Conservation (phyloP, 352 stramenopile genomes). For the Pythium aquatile region DNA sequence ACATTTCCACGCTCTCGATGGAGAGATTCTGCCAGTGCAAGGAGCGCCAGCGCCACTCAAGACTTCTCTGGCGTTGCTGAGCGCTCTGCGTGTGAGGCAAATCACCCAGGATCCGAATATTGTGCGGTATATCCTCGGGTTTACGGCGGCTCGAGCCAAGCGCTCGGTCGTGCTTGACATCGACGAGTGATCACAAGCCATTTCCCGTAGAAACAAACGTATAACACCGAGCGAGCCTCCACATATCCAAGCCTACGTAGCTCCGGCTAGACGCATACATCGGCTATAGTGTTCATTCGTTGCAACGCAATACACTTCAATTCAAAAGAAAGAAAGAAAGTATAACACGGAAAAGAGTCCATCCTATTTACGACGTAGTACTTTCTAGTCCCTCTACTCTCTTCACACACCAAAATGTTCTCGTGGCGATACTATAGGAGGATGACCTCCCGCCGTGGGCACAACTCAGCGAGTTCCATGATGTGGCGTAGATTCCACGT, state of each 20-base stretch:
- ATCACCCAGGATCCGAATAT: neutral
- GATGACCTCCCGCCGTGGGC: neutral
- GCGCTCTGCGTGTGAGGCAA: neutral
- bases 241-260: too few species aligned
- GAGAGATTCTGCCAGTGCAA: neutral
- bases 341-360: too few species aligned
- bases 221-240: too few species aligned
- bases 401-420: too few species aligned
- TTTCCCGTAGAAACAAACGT: too few species aligned
- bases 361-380: too few species aligned
- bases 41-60: neutral
- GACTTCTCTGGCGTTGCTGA: neutral
- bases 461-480: neutral
- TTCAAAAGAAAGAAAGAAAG: too few species aligned
- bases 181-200: neutral
- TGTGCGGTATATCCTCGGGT: neutral
- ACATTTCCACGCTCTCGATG: neutral
- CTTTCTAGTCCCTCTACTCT: too few species aligned
- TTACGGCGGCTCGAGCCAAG: neutral
- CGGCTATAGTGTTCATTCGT: too few species aligned
- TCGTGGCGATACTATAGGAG: neutral
- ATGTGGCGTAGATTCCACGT: slow-evolving; percentile 5
- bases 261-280: too few species aligned
- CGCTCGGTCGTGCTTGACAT: neutral
- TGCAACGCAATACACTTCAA: too few species aligned